These are phyloP conservation scores for Pythium aphanidermatum DNA, from an alignment of 352 stramenopile species.

Conservation along the genomic window DNA sequence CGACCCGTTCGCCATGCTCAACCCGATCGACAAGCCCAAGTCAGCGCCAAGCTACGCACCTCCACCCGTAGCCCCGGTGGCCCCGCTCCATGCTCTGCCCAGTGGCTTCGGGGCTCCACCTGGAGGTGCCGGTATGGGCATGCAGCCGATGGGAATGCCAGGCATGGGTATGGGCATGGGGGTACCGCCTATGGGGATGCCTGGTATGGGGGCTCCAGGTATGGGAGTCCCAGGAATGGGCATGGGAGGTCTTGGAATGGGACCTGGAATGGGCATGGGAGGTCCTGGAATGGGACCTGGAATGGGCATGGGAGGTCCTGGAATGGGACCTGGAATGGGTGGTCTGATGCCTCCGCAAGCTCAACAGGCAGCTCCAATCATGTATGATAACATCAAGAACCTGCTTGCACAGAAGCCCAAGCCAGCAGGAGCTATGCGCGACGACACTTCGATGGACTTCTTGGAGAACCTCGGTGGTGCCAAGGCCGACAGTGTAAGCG, in stretches of 20 bases:
- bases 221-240: constrained; percentile 3
- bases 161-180: constrained; percentile 20
- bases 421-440: constrained; percentile 17
- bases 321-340: constrained; percentile 19
- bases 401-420: constrained; percentile 69
- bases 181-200: constrained; percentile 5
- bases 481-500: constrained; percentile 29
- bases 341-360: constrained; percentile 2
- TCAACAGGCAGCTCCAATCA: constrained; percentile 33
- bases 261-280: constrained; percentile 11
- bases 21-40: constrained; percentile 70
- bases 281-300: not conserved
- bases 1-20: constrained; percentile 69
- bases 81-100: constrained; percentile 14
- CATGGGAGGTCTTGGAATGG: constrained; percentile 11
- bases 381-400: constrained; percentile 86
- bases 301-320: constrained; percentile 14
- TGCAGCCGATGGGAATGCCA: not conserved
- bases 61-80: constrained; percentile 26
- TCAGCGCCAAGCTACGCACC: constrained; percentile 31
- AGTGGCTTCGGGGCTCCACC: constrained; percentile 4
- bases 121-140: not conserved
- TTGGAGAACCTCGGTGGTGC: constrained; percentile 43
- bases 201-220: constrained; percentile 4
- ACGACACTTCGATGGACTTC: constrained; percentile 62